A percentile compares a stretch with the other conserved stretches of the same genome.
phyloP scores from a whole-genome alignment of 352 stramenopile species.

The Phytophthora melonis region DNA sequence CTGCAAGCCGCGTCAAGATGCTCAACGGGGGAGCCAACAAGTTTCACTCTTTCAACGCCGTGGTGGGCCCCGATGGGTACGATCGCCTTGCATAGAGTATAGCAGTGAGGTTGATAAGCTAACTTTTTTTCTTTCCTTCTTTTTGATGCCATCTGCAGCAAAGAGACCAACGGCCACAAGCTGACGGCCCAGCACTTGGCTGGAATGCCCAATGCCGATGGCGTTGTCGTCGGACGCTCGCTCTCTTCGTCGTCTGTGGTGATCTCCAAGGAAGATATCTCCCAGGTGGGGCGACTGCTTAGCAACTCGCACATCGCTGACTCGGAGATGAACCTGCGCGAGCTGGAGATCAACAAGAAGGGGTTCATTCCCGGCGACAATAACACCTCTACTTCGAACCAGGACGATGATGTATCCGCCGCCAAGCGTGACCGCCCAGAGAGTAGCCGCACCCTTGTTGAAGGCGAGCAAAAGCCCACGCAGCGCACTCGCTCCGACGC shows the following conservation, averaged over 20 bases:
- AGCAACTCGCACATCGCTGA: slow-evolving; percentile 86
- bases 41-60: slow-evolving; percentile 80
- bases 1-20: slow-evolving; percentile 71
- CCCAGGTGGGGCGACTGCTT: slow-evolving; percentile 65
- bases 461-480: slow-evolving; percentile 69
- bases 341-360: slow-evolving; percentile 84
- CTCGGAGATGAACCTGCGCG: slow-evolving; percentile 78
- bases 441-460: slow-evolving; percentile 65
- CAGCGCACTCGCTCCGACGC: slow-evolving; percentile 66
- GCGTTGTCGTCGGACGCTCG: slow-evolving; percentile 47
- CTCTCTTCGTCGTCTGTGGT: slow-evolving; percentile 76
- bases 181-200: slow-evolving; percentile 44
- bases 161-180: slow-evolving; percentile 50
- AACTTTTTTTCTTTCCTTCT: not conserved
- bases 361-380: slow-evolving; percentile 46
- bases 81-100: slow-evolving; percentile 1
- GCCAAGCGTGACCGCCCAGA: slow-evolving; percentile 79
- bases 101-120: not conserved
- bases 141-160: slow-evolving; percentile 37
- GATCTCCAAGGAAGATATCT: slow-evolving; percentile 88
- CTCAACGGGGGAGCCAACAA: slow-evolving; percentile 70
- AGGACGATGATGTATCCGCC: slow-evolving; percentile 45
- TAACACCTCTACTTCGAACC: slow-evolving; percentile 9
- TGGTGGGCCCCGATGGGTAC: slow-evolving; percentile 53
- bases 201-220: slow-evolving; percentile 46